Conservation (phyloP, 805 yeast species). For the Schizosaccharomyces lindneri region DNA sequence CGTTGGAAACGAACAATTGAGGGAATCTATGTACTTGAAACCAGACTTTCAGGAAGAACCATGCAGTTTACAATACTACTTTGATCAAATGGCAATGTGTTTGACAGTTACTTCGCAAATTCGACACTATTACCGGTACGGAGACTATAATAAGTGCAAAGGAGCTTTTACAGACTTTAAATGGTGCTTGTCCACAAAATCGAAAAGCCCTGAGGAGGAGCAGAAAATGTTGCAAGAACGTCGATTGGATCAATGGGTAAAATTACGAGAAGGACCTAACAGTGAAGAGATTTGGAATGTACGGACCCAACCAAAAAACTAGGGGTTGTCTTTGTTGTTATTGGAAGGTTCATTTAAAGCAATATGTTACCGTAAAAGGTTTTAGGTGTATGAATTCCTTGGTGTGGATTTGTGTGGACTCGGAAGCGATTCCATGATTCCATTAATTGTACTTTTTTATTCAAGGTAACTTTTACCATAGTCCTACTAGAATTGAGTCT, state of each 20-base stretch:
- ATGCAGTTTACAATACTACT: neutral
- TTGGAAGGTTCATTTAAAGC: too few relatives aligned
- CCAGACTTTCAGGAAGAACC: neutral
- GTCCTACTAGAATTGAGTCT: too few relatives aligned
- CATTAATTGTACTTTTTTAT: too few relatives aligned
- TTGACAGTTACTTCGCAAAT: neutral
- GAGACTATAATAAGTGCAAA: neutral
- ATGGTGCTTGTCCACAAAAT: neutral
- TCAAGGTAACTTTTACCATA: too few relatives aligned
- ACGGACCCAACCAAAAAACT: neutral
- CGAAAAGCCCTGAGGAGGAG: neutral
- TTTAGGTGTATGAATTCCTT: too few relatives aligned
- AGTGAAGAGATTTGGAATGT: slow-evolving; percentile 1
- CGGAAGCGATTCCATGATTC: too few relatives aligned
- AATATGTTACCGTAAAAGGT: too few relatives aligned
- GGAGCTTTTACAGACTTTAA: neutral
- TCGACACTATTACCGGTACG: slow-evolving; percentile 2
- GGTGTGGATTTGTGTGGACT: too few relatives aligned
- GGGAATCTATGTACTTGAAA: neutral
- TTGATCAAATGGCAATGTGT: slow-evolving; percentile 1
- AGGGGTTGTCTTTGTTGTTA: too few relatives aligned
- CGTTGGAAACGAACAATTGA: neutral
- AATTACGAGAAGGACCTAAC: neutral
- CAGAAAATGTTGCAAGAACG: neutral
- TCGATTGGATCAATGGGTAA: neutral